Evolutionary conservation across 2,329 filamentous ascomycete genomes (phyloP).

Genomic region (Juglanconis sp.): DNA sequence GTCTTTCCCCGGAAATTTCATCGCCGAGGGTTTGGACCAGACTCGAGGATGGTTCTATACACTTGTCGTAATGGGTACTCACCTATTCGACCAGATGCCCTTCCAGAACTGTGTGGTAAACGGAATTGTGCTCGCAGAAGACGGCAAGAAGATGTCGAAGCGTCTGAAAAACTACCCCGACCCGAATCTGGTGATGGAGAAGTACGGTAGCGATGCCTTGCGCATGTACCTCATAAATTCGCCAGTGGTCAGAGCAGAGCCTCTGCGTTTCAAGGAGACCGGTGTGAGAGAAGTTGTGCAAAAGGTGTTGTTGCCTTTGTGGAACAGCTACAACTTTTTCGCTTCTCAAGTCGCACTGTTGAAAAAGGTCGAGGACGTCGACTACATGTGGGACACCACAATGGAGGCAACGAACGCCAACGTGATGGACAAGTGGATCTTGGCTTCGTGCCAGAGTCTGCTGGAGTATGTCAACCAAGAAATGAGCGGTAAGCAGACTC

Average conservation of each 20-base stretch:
- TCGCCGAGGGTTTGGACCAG: slow-evolving; percentile 81
- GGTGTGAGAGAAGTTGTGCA: slow-evolving; percentile 94
- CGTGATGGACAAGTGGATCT: slow-evolving; percentile 94
- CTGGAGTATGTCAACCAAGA: slow-evolving; percentile 89
- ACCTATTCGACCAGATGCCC: slow-evolving; percentile 78
- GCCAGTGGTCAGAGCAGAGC: slow-evolving; percentile 87
- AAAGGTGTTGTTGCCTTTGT: slow-evolving; percentile 84
- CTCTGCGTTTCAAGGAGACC: slow-evolving; percentile 83
- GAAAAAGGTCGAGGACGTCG: slow-evolving; percentile 77
- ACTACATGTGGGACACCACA: slow-evolving; percentile 75
- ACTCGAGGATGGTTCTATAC: slow-evolving; percentile 98
- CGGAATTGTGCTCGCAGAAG: slow-evolving; percentile 87
- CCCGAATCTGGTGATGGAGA: slow-evolving; percentile 75
- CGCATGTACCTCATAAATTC: slow-evolving; percentile 97
- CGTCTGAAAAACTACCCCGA: slow-evolving; percentile 95
- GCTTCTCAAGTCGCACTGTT: slow-evolving; percentile 80
- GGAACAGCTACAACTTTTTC: slow-evolving; percentile 98
- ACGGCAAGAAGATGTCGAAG: slow-evolving; percentile 99
- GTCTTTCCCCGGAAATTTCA: slow-evolving; percentile 88
- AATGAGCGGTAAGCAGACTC: slow-evolving; percentile 65
- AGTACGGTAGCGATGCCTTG: slow-evolving; percentile 88
- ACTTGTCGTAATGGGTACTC: slow-evolving; percentile 79
- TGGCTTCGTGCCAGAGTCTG: slow-evolving; percentile 87
- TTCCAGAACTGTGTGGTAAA: slow-evolving; percentile 98
- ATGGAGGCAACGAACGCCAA: slow-evolving; percentile 77